These are phyloP conservation scores for Acaromyces ingoldii DNA, from an alignment of 1,284 basidiomycete species.

Conservation along the genomic window DNA sequence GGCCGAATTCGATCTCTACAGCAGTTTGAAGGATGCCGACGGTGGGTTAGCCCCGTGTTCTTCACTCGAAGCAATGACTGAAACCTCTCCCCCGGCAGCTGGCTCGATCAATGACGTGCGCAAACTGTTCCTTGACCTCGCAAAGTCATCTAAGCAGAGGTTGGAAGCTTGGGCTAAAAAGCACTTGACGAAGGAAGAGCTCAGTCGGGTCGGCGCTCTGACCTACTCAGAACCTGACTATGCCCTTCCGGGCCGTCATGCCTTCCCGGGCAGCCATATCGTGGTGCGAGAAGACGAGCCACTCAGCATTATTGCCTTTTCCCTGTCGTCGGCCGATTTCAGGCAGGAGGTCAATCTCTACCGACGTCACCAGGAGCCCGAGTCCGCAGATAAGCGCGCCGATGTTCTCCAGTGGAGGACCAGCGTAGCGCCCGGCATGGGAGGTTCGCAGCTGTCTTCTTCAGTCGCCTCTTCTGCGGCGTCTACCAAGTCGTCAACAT, in stretches of 20 bases:
- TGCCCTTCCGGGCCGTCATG: conserved; percentile 17
- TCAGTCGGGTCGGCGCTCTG: conserved; percentile 16
- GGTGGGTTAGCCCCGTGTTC: conserved; percentile 1
- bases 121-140: conserved; percentile 31
- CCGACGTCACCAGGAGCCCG: no score
- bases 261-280: conserved; percentile 32
- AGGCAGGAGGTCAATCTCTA: conserved; percentile 22
- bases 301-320: conserved; percentile 40
- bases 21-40: conserved; percentile 20
- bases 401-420: conserved; percentile 32
- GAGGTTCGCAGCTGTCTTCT: conserved; percentile 20
- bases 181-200: conserved; percentile 33
- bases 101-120: conserved; percentile 36
- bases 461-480: conserved; percentile 8
- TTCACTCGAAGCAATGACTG: neutral
- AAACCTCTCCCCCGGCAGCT: neutral
- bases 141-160: conserved; percentile 35
- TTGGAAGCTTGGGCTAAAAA: conserved; percentile 35
- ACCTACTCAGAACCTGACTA: conserved; percentile 35
- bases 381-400: conserved; percentile 9
- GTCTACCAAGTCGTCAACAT: neutral
- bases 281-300: conserved; percentile 41
- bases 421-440: conserved; percentile 15
- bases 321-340: conserved; percentile 39
- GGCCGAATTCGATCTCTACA: conserved; percentile 42